These are phyloP conservation scores for Termitomyces sp. DNA, from an alignment of 768 basidiomycete genomes.

Conservation along the genomic window DNA sequence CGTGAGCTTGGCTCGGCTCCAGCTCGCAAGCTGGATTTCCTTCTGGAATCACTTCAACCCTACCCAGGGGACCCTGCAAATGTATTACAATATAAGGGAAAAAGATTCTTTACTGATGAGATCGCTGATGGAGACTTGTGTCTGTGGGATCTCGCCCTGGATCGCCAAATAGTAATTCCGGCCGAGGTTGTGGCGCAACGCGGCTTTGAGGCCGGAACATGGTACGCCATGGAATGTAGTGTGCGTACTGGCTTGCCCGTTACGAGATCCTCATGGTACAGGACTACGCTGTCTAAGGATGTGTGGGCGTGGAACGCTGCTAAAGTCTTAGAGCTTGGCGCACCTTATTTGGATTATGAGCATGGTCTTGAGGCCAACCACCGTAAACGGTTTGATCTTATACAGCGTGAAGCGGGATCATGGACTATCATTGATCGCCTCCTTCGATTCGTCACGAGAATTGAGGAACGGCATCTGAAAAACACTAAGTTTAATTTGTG, in stretches of 20 bases:
- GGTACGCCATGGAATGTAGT: not conserved
- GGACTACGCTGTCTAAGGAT: not conserved
- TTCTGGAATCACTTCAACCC: not conserved
- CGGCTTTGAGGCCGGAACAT: not conserved
- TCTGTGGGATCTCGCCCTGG: not conserved
- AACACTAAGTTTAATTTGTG: too few relatives aligned
- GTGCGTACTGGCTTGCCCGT: too few relatives aligned
- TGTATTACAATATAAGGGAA: not conserved
- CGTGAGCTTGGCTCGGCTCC: too few relatives aligned
- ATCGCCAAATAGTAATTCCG: not conserved
- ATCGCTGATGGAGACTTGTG: not conserved
- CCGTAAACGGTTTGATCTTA: not conserved
- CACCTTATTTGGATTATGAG: too few relatives aligned
- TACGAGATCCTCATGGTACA: not conserved
- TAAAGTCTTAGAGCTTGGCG: not conserved
- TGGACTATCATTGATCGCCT: too few relatives aligned
- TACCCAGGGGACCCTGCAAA: not conserved
- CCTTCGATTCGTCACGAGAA: too few relatives aligned
- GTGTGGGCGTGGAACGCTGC: not conserved
- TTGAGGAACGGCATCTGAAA: too few relatives aligned
- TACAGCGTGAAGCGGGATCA: too few relatives aligned
- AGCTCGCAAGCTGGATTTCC: not conserved
- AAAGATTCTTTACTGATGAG: not conserved
- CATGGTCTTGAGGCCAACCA: too few relatives aligned
- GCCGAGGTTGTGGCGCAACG: not conserved